A percentile compares a stretch with the other conserved stretches of the same genome.
These are phyloP conservation scores for Lachancea kluyveri DNA, from an alignment of 805 yeast genomes.

Conservation along the genomic window DNA sequence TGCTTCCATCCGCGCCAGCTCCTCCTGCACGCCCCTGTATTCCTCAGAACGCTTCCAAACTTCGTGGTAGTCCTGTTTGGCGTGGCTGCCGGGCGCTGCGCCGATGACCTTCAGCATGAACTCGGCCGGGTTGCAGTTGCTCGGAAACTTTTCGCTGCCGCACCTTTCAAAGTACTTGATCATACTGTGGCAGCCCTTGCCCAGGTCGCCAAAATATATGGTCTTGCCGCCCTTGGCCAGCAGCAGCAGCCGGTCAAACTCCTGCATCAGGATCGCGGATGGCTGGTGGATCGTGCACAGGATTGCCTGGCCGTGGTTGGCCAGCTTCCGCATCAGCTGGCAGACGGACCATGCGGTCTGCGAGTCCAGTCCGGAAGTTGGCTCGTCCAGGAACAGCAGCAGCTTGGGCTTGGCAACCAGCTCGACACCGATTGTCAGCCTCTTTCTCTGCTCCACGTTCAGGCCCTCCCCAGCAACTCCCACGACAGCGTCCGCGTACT, in stretches of 20 bases:
- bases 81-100: slow-evolving; percentile 64
- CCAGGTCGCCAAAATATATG: slow-evolving; percentile 64
- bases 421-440: slow-evolving; percentile 57
- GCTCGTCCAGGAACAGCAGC: slow-evolving; percentile 54
- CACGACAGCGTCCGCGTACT: slow-evolving; percentile 63
- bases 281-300: slow-evolving; percentile 69
- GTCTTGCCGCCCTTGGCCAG: slow-evolving; percentile 65
- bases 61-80: slow-evolving; percentile 47
- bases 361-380: slow-evolving; percentile 59
- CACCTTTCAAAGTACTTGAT: slow-evolving; percentile 56
- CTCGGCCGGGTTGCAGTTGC: slow-evolving; percentile 60
- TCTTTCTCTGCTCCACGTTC: slow-evolving; percentile 55
- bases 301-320: slow-evolving; percentile 61
- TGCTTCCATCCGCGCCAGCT: slow-evolving; percentile 43
- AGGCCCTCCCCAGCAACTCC: slow-evolving; percentile 62
- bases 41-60: slow-evolving; percentile 45
- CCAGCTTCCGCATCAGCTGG: slow-evolving; percentile 49
- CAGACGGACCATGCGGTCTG: slow-evolving; percentile 57
- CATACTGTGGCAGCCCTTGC: slow-evolving; percentile 46
- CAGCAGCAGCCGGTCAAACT: slow-evolving; percentile 55
- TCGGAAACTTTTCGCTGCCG: slow-evolving; percentile 57
- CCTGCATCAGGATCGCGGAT: slow-evolving; percentile 54
- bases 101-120: slow-evolving; percentile 64
- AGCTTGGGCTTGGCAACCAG: slow-evolving; percentile 56
- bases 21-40: slow-evolving; percentile 32